Evolutionary conservation across 2,329 filamentous ascomycete species (phyloP).

Genomic region (Penicillium expansum): DNA sequence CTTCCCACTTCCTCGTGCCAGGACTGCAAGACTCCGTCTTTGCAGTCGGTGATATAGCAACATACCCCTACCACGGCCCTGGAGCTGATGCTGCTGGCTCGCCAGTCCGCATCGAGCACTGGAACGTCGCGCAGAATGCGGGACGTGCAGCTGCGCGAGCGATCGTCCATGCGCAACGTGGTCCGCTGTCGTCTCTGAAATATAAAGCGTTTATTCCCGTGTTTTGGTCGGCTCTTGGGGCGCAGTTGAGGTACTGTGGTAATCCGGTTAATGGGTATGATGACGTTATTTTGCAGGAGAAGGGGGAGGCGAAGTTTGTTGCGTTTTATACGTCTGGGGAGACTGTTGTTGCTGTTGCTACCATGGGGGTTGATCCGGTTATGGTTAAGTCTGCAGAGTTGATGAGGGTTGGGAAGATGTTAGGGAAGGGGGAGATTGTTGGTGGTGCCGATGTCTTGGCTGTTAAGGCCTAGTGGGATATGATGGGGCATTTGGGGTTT

Average conservation of each 20-base stretch:
- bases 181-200: conserved; percentile 43
- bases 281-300: conserved; percentile 75
- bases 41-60: conserved; percentile 92
- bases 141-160: conserved; percentile 75
- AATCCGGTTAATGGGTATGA: conserved; percentile 82
- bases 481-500: background rate
- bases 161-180: conserved; percentile 61
- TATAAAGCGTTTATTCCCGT: conserved; percentile 80
- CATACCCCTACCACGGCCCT: conserved; percentile 89
- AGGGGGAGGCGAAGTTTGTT: conserved; percentile 75
- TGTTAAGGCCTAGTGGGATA: conserved; percentile 15
- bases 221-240: conserved; percentile 92
- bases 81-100: conserved; percentile 64
- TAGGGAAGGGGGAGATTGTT: conserved; percentile 71
- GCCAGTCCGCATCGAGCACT: conserved; percentile 86
- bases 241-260: conserved; percentile 89
- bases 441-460: conserved; percentile 46
- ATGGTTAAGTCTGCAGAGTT: conserved; percentile 80
- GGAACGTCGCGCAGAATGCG: conserved; percentile 95
- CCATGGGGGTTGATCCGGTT: conserved; percentile 84
- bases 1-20: conserved; percentile 73
- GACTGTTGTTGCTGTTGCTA: conserved; percentile 82
- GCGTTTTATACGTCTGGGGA: conserved; percentile 88
- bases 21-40: conserved; percentile 75
- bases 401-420: conserved; percentile 81